phyloP scores from a whole-genome alignment of 2,329 filamentous ascomycete genomes.

The Aspergillus fischeri region DNA sequence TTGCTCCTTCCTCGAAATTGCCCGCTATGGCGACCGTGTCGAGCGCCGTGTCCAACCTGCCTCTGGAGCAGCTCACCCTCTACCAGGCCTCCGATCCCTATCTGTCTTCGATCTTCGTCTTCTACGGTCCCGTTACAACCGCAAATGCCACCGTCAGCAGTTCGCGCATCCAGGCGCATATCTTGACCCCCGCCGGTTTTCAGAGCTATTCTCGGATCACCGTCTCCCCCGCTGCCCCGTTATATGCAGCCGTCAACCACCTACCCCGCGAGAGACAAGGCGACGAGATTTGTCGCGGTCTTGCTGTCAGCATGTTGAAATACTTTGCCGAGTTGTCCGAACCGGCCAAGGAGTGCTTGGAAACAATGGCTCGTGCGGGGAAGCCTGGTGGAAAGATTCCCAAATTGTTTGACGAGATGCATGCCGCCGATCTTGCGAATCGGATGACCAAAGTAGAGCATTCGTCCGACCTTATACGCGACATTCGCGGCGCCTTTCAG shows the following conservation, averaged over 20 bases:
- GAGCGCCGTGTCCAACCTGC: slow-evolving; percentile 69
- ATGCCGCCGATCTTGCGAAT: slow-evolving; percentile 85
- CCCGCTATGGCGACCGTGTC: slow-evolving; percentile 75
- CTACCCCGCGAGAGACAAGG: slow-evolving; percentile 92
- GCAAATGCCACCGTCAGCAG: slow-evolving; percentile 82
- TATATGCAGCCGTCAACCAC: slow-evolving; percentile 85
- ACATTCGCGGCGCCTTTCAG: slow-evolving; percentile 70
- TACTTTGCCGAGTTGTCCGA: slow-evolving; percentile 87
- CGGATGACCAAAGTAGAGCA: slow-evolving; percentile 80
- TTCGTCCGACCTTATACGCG: slow-evolving; percentile 65
- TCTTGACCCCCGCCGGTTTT: slow-evolving; percentile 84
- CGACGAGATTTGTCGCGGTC: slow-evolving; percentile 83
- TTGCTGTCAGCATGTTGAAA: slow-evolving; percentile 89
- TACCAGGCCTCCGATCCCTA: slow-evolving; percentile 84
- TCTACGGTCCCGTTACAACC: slow-evolving; percentile 87
- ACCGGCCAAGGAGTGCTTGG: slow-evolving; percentile 68
- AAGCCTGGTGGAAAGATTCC: slow-evolving; percentile 60
- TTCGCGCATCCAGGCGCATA: slow-evolving; percentile 90
- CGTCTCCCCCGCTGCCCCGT: slow-evolving; percentile 84
- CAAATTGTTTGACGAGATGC: slow-evolving; percentile 79
- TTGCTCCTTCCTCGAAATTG: slow-evolving; percentile 6
- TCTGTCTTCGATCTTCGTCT: slow-evolving; percentile 78
- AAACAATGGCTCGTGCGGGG: slow-evolving; percentile 48
- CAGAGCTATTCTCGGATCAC: slow-evolving; percentile 88
- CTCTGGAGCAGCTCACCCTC: slow-evolving; percentile 75